A percentile compares a stretch with the other conserved stretches of the same genome.
Conservation (phyloP, 192 early-diverging fungal species). For the Phlyctochytrium bullatum region DNA sequence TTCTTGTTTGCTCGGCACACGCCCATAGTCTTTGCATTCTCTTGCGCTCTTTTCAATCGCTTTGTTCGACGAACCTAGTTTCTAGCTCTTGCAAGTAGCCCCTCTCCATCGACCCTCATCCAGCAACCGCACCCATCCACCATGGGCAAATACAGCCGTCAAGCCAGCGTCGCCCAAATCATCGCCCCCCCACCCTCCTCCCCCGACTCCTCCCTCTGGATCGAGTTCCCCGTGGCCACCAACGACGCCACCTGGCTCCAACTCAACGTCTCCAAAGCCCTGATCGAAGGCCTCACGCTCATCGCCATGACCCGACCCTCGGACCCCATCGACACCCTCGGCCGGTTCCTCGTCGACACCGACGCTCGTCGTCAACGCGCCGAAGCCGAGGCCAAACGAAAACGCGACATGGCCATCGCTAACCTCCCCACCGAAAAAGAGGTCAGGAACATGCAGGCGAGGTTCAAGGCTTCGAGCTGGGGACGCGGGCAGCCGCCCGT, state of each 20-base stretch:
- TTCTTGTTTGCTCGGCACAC: too few species aligned
- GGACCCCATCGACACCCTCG: slow-evolving; percentile 5
- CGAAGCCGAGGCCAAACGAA: neutral
- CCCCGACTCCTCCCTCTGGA: neutral
- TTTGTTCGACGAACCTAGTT: too few species aligned
- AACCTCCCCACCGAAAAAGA: neutral
- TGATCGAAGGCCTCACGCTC: slow-evolving; percentile 1
- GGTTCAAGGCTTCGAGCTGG: neutral
- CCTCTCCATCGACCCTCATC: too few species aligned
- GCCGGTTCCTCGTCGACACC: neutral
- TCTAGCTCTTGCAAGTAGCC: too few species aligned
- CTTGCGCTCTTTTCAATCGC: too few species aligned
- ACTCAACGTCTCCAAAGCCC: neutral
- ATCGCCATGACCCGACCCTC: neutral
- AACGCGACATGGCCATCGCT: neutral
- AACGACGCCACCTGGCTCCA: slow-evolving; percentile 2
- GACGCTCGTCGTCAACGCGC: neutral
- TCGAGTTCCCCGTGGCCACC: slow-evolving; percentile 9
- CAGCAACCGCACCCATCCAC: neutral
- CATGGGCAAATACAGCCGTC: neutral
- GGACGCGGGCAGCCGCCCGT: neutral
- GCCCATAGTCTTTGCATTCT: too few species aligned
- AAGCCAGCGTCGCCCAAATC: neutral
- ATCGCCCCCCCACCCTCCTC: neutral
- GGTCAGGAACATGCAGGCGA: slow-evolving; percentile 3